phyloP scores from a whole-genome alignment of 805 yeast species.

The Sugiyamaella marilandica region DNA sequence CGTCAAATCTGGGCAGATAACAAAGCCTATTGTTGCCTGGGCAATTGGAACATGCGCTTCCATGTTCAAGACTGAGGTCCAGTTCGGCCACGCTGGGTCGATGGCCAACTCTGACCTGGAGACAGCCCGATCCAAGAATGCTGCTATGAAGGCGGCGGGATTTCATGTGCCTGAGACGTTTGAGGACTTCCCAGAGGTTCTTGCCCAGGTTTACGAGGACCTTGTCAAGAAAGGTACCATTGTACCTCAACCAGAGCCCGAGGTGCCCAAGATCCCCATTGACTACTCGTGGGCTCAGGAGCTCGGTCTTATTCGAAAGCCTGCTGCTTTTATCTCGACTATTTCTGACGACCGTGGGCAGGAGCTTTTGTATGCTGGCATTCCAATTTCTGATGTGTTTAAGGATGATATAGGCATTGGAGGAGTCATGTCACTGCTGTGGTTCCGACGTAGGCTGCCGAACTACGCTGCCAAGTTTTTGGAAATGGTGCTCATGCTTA shows the following conservation, averaged over 20 bases:
- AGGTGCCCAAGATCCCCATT: slow-evolving; percentile 44
- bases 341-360: slow-evolving; percentile 47
- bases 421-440: slow-evolving; percentile 44
- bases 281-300: slow-evolving; percentile 48
- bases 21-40: slow-evolving; percentile 67
- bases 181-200: slow-evolving; percentile 41
- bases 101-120: slow-evolving; percentile 66
- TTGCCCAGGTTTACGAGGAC: slow-evolving; percentile 67
- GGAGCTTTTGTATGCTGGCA: slow-evolving; percentile 43
- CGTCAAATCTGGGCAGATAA: slow-evolving; percentile 57
- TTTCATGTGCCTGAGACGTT: slow-evolving; percentile 82
- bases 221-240: slow-evolving; percentile 42
- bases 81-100: slow-evolving; percentile 66
- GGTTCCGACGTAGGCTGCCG: slow-evolving; percentile 44
- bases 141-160: slow-evolving; percentile 87
- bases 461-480: slow-evolving; percentile 41
- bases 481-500: slow-evolving; percentile 46
- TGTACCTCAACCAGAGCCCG: slow-evolving; percentile 40
- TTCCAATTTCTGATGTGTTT: slow-evolving; percentile 44
- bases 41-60: slow-evolving; percentile 68
- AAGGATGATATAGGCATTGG: slow-evolving; percentile 45
- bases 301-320: slow-evolving; percentile 44
- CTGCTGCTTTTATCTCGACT: slow-evolving; percentile 45
- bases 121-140: slow-evolving; percentile 62
- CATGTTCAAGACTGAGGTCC: slow-evolving; percentile 63